Evolutionary conservation across 2,329 filamentous ascomycete species (phyloP), one percentile per base, ranked within the genome.

Genomic region (Gliomastix tumulicola): DNA sequence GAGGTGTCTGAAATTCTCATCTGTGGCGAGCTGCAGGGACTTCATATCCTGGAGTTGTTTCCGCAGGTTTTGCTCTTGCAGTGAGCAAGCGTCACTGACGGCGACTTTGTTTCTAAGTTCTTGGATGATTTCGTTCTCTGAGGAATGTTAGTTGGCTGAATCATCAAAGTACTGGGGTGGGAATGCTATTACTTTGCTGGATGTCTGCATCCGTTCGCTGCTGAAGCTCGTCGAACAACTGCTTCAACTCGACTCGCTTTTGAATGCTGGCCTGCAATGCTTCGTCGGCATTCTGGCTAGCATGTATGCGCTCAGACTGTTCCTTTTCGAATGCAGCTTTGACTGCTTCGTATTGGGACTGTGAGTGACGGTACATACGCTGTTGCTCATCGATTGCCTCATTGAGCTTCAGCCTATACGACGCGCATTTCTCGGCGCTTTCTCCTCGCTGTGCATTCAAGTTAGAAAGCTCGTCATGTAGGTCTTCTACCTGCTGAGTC

Each of bases 321-420:
- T n/a, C n/a, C n/a, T n/a, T n/a, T n/a, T n/a, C n/a, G n/a, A n/a
- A n/a, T n/a, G n/a, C n/a, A n/a, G n/a, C n/a, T n/a, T n/a, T n/a
- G n/a, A n/a, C n/a, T n/a, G n/a, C n/a, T n/a, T n/a, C n/a, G n/a
- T n/a, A n/a, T n/a, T n/a, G n/a, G n/a, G n/a, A n/a, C n/a, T n/a
- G n/a, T n/a, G 57, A 54, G 27, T 53, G 50, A 4, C 41, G 47
- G 43, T 58, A 70, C 2, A 73, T 51, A 6, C 47, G 47, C 38
- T 72, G 66, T 20, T 74, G 69, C 39, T 74, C 69, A 3, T 45
- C 41, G 8, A 66, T 63, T 2, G 65, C 63, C 33, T 63, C 53
- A 37, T 71, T 69, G n/a, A 75, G 47, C 13, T 61, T 62, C 4
- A 48, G 44, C 36, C 51, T 60, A 40, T 57, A 63, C 2, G 45